These are phyloP conservation scores for Verticillium isaacii DNA, from an alignment of 2,329 filamentous ascomycete species.

Conservation along the genomic window DNA sequence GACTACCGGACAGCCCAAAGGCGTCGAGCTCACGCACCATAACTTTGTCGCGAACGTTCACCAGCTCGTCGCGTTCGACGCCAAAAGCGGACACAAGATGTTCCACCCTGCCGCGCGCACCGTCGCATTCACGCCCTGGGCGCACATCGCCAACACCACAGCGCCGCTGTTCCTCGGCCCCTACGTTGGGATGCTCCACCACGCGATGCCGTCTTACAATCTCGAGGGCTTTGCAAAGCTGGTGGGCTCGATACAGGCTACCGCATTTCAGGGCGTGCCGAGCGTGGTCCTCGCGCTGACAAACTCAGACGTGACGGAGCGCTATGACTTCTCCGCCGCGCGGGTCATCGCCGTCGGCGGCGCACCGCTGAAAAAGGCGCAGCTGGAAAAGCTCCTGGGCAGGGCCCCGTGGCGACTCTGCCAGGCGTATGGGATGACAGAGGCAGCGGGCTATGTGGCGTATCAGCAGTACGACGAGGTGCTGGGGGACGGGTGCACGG, in stretches of 20 bases:
- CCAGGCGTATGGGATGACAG: conserved; percentile 41
- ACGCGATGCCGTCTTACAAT: conserved; percentile 34
- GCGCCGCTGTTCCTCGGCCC: conserved; percentile 35
- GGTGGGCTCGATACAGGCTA: conserved; percentile 29
- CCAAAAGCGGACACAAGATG: conserved; percentile 25
- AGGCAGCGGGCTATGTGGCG: conserved; percentile 36
- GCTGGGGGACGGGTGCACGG: conserved; percentile 26
- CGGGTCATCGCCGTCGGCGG: conserved; percentile 31
- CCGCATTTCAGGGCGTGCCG: conserved; percentile 33
- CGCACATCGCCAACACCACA: conserved; percentile 38
- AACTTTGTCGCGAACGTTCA: conserved; percentile 72
- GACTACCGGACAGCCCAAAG: conserved; percentile 88
- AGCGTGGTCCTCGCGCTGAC: conserved; percentile 31
- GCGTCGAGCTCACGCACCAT: conserved; percentile 77
- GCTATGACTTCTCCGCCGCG: conserved; percentile 30
- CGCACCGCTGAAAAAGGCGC: conserved; percentile 25
- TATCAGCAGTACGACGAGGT: conserved; percentile 29
- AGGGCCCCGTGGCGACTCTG: conserved; percentile 27
- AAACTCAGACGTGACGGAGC: conserved; percentile 26
- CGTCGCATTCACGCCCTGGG: conserved; percentile 37
- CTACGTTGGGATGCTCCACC: conserved; percentile 37
- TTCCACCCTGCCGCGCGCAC: conserved; percentile 27
- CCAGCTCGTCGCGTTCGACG: conserved; percentile 24
- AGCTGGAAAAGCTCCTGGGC: conserved; percentile 23
- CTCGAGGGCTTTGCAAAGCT: conserved; percentile 27